phyloP scores from a whole-genome alignment of 2,329 filamentous ascomycete genomes.

The Colletotrichum horii region DNA sequence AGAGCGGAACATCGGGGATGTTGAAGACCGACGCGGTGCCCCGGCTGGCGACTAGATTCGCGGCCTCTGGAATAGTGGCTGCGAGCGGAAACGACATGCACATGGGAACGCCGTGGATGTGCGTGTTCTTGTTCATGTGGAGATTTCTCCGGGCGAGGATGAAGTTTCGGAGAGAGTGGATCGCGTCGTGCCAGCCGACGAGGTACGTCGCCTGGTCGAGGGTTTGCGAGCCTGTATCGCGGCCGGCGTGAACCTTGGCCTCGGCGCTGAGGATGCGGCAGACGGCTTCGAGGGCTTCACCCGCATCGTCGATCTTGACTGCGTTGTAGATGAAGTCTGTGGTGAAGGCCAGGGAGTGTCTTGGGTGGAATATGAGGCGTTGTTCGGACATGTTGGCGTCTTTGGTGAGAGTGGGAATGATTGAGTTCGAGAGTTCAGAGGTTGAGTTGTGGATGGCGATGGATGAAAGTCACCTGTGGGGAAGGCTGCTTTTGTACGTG shows the following conservation, averaged over 20 bases:
- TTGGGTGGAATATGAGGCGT: background rate
- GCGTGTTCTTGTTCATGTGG: background rate
- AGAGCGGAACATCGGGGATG: background rate
- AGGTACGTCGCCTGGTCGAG: background rate
- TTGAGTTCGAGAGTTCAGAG: background rate
- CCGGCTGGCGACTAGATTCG: background rate
- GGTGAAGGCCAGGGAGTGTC: background rate
- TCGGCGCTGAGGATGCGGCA: background rate
- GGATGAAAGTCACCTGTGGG: no score
- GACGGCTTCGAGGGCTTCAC: background rate
- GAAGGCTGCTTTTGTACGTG: background rate
- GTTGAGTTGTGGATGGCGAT: background rate
- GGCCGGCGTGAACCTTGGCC: background rate
- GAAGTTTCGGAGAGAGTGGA: background rate
- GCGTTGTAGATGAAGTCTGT: background rate
- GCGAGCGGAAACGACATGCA: background rate
- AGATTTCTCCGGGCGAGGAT: background rate
- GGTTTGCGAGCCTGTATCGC: background rate
- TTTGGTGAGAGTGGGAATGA: background rate
- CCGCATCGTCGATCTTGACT: background rate
- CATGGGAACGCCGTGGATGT: background rate
- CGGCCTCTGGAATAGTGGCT: background rate
- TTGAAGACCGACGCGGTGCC: background rate
- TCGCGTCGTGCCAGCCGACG: constrained; percentile 2
- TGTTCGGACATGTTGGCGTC: background rate